phyloP scores from a whole-genome alignment of 164 flowering plant genomes.

The Akebia trifoliata region DNA sequence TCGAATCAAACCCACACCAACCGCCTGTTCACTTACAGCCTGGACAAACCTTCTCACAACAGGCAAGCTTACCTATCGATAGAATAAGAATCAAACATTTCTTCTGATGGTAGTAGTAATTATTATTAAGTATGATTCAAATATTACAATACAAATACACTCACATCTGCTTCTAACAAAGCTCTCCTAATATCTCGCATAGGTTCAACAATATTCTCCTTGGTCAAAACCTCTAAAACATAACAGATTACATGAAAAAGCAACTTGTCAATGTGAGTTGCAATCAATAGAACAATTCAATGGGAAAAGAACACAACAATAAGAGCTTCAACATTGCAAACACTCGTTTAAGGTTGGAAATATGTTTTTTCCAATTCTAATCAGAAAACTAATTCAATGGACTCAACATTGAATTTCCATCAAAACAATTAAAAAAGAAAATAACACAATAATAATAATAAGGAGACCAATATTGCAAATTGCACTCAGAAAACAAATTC shows the following conservation, averaged over 20 bases:
- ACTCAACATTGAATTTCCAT: no score
- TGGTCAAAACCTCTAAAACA: conserved; percentile 77
- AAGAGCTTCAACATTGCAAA: not conserved
- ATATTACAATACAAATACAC: conserved; percentile 14
- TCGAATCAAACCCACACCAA: conserved; percentile 79
- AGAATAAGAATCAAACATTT: not conserved
- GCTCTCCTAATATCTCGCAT: conserved; percentile 97
- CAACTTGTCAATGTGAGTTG: not conserved
- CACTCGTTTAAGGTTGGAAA: no score
- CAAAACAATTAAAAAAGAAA: no score
- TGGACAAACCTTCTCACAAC: conserved; percentile 95
- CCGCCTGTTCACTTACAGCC: conserved; percentile 84
- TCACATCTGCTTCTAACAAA: conserved; percentile 94
- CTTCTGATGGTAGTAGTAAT: not conserved
- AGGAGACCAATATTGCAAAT: no score
- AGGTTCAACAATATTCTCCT: conserved; percentile 94
- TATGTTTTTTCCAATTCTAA: no score
- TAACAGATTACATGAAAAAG: conserved; percentile 3
- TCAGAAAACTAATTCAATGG: no score
- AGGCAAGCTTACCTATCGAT: conserved; percentile 82
- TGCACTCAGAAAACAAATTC: no score
- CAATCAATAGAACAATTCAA: not conserved
- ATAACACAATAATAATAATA: no score
- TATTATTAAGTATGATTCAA: not conserved
- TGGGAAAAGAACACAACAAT: not conserved